Evolutionary conservation across 352 stramenopile species (phyloP).

Genomic region (Phytopythium aichiense): DNA sequence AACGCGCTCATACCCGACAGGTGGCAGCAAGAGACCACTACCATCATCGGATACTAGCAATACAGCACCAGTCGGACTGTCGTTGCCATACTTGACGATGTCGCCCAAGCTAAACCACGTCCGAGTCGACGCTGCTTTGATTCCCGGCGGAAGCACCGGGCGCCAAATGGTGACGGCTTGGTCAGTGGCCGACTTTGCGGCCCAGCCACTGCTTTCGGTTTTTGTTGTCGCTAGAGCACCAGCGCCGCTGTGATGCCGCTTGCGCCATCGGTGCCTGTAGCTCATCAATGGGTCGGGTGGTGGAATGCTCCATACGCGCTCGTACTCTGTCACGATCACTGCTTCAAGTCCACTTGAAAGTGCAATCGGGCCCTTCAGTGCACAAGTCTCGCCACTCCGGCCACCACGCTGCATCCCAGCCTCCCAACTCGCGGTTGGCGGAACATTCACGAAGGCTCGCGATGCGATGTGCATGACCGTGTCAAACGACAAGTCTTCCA

Average conservation of each 20-base stretch:
- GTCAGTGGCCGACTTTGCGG: slow-evolving; percentile 41
- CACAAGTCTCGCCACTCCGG: slow-evolving; percentile 39
- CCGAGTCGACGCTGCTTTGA: slow-evolving; percentile 26
- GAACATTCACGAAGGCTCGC: slow-evolving; percentile 40
- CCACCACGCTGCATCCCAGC: slow-evolving; percentile 26
- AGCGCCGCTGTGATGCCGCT: slow-evolving; percentile 16
- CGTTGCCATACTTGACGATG: slow-evolving; percentile 56
- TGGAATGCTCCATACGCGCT: slow-evolving; percentile 82
- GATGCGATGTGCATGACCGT: slow-evolving; percentile 80
- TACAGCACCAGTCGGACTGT: slow-evolving; percentile 48
- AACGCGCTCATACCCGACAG: slow-evolving; percentile 74
- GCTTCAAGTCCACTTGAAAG: slow-evolving; percentile 70
- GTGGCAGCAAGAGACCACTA: slow-evolving; percentile 46
- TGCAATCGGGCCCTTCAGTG: slow-evolving; percentile 67
- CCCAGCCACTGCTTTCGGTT: slow-evolving; percentile 16
- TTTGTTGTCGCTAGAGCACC: background rate
- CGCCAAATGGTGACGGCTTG: slow-evolving; percentile 73
- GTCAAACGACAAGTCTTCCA: slow-evolving; percentile 71
- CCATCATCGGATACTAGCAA: slow-evolving; percentile 57
- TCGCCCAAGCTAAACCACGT: slow-evolving; percentile 76
- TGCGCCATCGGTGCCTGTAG: slow-evolving; percentile 82
- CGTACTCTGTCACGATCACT: slow-evolving; percentile 70
- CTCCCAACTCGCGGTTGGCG: slow-evolving; percentile 41
- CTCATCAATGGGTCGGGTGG: slow-evolving; percentile 69
- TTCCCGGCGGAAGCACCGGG: slow-evolving; percentile 33